Base-by-base conservation (phyloP, 768 basidiomycete genomes). In the Steccherinum ochraceum region DNA sequence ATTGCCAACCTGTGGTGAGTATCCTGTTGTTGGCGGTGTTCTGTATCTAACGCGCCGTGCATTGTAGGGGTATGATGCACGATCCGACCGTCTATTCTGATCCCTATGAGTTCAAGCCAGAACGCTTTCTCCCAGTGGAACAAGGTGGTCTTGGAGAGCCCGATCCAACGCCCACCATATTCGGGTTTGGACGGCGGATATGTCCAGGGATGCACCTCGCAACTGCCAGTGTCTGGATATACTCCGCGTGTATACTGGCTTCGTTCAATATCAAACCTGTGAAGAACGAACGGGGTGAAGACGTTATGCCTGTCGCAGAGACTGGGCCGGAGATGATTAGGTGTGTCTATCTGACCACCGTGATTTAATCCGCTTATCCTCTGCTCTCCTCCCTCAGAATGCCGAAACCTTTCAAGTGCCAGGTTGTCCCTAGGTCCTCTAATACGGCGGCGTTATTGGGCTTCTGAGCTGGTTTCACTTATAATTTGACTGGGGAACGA, bases 251-350 rank as follows among this genome's bases (percentile, higher is more conserved):
- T 23, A 49, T 58, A 18, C 55, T 66, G 16, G 52, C 57, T 5
- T 45, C 54, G 2, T 66, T 62, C 55, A 45, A 53, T 12, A 56
- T 64, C 12, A 12, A 24, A n/a, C 60, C 55, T 46, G 52, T 57
- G 16, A 48, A 47, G 23, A 54, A 57, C 39, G 54, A 48, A 7
- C 41, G 58, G 24, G 63, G 64, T 18, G 46, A 30, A 30, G 30
- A 35, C 12, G 49, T 57, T 19, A 49, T 46, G 12, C 56, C 56
- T 13, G 42, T n/a, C 7, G 56, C 27, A 20, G 50, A 54, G 30
- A 16, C 16, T 35, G 30, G 30, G 16, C 30, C 30, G 30, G 30
- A 35, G 30, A 35, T 35, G 7, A 35, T 35, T 16, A 35, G 30
- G 30, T 35, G 16, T 7, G n/a, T n/a, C n/a, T n/a, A n/a, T n/a